Evolutionary conservation across 2,329 filamentous ascomycete genomes (phyloP).

Genomic region (Colletotrichum orbiculare): DNA sequence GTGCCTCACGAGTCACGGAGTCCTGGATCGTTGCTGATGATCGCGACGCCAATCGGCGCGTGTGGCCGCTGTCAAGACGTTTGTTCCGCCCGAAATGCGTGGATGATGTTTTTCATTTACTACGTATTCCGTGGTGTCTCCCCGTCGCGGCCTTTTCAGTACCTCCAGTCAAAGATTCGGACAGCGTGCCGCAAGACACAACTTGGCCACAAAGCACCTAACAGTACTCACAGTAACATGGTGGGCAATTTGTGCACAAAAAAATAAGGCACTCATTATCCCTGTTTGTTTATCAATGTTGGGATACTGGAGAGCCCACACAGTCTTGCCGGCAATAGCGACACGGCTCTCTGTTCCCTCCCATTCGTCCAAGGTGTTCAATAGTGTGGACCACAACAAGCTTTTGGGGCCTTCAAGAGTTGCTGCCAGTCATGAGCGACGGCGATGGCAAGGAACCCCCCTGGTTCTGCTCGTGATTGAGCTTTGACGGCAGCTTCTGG

Average conservation of each 20-base stretch:
- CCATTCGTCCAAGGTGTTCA: conserved; percentile 20
- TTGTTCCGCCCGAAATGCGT: conserved; percentile 4
- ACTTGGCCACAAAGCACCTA: background rate
- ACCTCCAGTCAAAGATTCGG: conserved; percentile 25
- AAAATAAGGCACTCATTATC: conserved; percentile 29
- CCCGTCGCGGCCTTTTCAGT: background rate
- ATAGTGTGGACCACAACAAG: conserved; percentile 36
- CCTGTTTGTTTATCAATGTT: conserved; percentile 17
- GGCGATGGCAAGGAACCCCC: background rate
- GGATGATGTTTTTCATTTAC: background rate
- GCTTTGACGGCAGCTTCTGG: conserved; percentile 10
- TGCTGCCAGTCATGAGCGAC: conserved; percentile 34
- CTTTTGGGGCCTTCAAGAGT: conserved; percentile 31
- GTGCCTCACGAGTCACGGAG: conserved; percentile 17
- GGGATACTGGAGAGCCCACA: conserved; percentile 21
- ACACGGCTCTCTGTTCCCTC: conserved; percentile 13
- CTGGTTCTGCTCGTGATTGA: conserved; percentile 27
- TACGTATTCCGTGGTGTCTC: background rate
- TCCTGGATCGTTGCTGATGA: conserved; percentile 16
- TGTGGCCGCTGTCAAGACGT: conserved; percentile 7
- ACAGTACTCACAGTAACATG: background rate
- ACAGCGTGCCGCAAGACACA: conserved; percentile 8
- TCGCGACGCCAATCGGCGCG: conserved; percentile 22
- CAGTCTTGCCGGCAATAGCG: conserved; percentile 12
- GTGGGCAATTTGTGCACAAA: conserved; percentile 17